phyloP scores from a whole-genome alignment of 306 rosid species.

The Glycine tomentella region DNA sequence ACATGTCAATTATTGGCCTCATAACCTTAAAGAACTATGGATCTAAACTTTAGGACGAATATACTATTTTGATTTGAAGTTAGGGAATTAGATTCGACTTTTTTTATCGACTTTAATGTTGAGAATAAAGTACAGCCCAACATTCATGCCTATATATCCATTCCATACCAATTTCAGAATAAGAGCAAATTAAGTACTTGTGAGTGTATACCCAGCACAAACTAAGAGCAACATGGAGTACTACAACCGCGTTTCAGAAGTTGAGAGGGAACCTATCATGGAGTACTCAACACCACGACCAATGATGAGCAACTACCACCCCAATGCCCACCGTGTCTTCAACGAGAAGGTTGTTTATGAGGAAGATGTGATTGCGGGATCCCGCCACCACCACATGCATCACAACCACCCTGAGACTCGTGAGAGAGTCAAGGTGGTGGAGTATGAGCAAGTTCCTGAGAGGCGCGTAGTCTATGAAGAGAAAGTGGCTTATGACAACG shows the following conservation, averaged over 20 bases:
- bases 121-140: neutral
- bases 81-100: conserved; percentile 51
- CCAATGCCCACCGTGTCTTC: conserved; percentile 32
- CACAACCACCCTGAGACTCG: conserved; percentile 23
- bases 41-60: neutral
- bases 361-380: conserved; percentile 20
- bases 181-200: neutral
- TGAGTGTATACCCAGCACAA: neutral
- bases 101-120: neutral
- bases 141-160: neutral
- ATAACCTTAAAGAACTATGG: neutral
- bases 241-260: conserved; percentile 45
- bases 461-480: conserved; percentile 47
- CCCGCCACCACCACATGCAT: neutral
- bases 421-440: conserved; percentile 53
- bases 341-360: conserved; percentile 43
- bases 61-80: neutral
- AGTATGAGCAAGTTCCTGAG: conserved; percentile 41
- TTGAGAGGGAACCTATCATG: neutral
- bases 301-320: neutral
- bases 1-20: neutral
- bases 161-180: neutral
- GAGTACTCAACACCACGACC: neutral
- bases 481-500: conserved; percentile 26
- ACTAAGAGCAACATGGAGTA: conserved; percentile 14